A percentile compares a stretch with the other conserved stretches of the same genome.
phyloP scores from a whole-genome alignment of 202 grass and related monocot genomes.

The Schoenoplectus triqueter region DNA sequence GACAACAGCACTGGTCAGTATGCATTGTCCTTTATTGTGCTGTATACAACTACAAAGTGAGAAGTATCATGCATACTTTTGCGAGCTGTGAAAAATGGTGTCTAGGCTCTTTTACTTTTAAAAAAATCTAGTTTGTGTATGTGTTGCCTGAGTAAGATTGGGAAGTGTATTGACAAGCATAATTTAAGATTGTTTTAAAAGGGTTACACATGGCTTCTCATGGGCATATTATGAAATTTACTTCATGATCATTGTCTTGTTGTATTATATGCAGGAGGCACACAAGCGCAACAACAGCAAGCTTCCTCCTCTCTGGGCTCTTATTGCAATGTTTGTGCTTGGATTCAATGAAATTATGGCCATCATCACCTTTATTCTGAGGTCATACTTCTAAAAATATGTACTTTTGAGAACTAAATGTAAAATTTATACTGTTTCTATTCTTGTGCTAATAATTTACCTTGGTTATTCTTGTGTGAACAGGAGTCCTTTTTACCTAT shows the following conservation, averaged over 20 bases:
- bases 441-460: slow-evolving; percentile 25
- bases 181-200: neutral
- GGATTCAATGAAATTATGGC: slow-evolving; percentile 84
- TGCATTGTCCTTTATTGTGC: neutral
- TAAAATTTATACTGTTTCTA: slow-evolving; percentile 37
- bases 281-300: slow-evolving; percentile 54
- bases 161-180: neutral
- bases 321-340: slow-evolving; percentile 63
- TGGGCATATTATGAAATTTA: slow-evolving; percentile 7
- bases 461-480: slow-evolving; percentile 40
- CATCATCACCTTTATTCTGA: slow-evolving; percentile 62
- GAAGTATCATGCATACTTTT: neutral
- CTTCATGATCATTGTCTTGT: slow-evolving; percentile 5
- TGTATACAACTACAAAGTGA: slow-evolving; percentile 17
- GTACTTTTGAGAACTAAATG: slow-evolving; percentile 27
- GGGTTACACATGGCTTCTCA: neutral
- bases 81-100: neutral
- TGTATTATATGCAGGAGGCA: slow-evolving; percentile 55
- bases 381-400: slow-evolving; percentile 50
- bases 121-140: neutral
- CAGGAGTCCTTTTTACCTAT: slow-evolving; percentile 80
- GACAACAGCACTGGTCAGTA: neutral
- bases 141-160: neutral
- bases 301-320: slow-evolving; percentile 77
- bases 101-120: neutral